phyloP scores from a whole-genome alignment of 371 early-diverging fungal species.

The Apophysomyces variabilis region DNA sequence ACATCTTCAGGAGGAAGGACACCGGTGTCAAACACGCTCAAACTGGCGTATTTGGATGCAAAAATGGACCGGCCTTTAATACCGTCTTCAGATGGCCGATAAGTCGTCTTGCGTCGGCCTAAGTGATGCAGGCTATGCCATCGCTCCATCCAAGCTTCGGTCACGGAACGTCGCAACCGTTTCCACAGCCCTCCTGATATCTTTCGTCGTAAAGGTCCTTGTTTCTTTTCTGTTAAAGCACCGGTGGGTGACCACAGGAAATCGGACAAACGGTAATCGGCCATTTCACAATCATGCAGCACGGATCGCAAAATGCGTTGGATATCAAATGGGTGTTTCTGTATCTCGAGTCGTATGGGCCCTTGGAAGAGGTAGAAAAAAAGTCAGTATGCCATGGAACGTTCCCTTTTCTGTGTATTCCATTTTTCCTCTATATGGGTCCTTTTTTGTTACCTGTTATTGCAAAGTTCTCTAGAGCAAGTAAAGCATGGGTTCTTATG shows the following conservation, averaged over 20 bases:
- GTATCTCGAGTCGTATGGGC: constrained; percentile 31
- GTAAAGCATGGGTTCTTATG: constrained; percentile 42
- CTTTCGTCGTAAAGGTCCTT: not conserved
- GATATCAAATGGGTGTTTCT: constrained; percentile 35
- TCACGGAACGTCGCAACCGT: not conserved
- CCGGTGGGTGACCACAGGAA: not conserved
- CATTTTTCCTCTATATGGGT: too few species aligned
- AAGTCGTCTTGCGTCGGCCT: not conserved
- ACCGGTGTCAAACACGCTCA: constrained; percentile 30
- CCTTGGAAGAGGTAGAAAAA: constrained; percentile 23
- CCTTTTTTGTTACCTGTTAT: constrained; percentile 39
- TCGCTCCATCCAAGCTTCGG: not conserved
- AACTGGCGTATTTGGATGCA: not conserved
- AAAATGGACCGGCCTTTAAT: not conserved
- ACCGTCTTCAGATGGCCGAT: not conserved
- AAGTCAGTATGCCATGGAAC: not conserved
- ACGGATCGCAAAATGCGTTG: constrained; percentile 26
- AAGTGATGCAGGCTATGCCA: not conserved
- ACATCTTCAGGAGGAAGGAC: constrained; percentile 41
- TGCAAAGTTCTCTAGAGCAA: constrained; percentile 55
- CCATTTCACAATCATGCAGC: constrained; percentile 41
- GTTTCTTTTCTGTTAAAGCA: not conserved
- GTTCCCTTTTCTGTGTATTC: not conserved
- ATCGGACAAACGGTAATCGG: constrained; percentile 21
- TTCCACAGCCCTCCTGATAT: not conserved